A percentile compares a stretch with the other conserved stretches of the same genome.
phyloP scores from a whole-genome alignment of 345 rosid species.

The Rhodamnia rubescens region DNA sequence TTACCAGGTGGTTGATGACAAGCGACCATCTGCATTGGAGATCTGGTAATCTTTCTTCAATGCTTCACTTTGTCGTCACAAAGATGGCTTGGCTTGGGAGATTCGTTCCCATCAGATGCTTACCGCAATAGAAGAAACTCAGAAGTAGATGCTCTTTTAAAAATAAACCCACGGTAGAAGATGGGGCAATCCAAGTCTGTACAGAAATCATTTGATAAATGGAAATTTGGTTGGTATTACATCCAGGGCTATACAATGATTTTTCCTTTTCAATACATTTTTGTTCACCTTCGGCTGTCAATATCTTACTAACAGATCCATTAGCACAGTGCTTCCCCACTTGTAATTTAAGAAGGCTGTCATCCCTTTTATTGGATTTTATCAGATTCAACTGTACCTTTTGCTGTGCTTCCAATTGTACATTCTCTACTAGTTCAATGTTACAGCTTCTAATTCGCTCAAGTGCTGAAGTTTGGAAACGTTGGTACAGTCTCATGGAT shows the following conservation, averaged over 20 bases:
- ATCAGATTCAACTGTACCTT: not conserved
- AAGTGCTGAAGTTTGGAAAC: not conserved
- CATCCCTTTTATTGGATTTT: not conserved
- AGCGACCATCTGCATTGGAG: not conserved
- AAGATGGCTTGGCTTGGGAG: not conserved
- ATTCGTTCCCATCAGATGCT: not conserved
- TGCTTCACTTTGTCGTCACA: not conserved
- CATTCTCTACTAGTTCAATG: not conserved
- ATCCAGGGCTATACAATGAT: not conserved
- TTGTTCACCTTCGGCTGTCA: not conserved
- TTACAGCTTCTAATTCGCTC: not conserved
- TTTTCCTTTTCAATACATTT: not conserved
- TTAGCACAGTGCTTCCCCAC: not conserved
- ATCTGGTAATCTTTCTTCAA: not conserved
- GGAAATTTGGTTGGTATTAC: not conserved
- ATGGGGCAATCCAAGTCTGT: not conserved
- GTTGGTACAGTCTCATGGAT: not conserved
- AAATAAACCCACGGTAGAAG: not conserved
- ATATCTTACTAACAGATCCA: not conserved
- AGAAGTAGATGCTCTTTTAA: not conserved
- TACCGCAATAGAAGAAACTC: not conserved
- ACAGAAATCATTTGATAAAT: not conserved
- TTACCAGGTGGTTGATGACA: not conserved
- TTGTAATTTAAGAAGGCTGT: not conserved
- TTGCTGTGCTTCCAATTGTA: not conserved